These are phyloP conservation scores for Blepharisma undulans DNA, from an alignment of 169 alveolate species.

Conservation along the genomic window DNA sequence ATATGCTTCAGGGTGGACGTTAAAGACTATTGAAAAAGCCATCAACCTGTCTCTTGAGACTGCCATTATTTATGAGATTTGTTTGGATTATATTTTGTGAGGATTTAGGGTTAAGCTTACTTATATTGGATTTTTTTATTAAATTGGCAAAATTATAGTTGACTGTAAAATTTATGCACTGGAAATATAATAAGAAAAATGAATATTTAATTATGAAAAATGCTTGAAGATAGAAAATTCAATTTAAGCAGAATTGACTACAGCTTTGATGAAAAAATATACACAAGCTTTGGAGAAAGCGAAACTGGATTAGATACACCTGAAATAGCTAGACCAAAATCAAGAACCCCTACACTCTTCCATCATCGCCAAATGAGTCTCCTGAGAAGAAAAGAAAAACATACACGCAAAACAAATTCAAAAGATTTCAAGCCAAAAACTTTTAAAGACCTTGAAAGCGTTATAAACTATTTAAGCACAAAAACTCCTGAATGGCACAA, in stretches of 20 bases:
- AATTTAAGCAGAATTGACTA: neutral
- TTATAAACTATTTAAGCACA: neutral
- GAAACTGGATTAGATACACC: neutral
- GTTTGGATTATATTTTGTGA: neutral
- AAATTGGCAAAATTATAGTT: no score
- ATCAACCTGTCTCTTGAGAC: constrained; percentile 12
- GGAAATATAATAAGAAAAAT: neutral
- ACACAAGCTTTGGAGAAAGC: neutral
- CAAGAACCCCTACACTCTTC: neutral
- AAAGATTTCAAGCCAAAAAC: neutral
- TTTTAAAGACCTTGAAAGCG: neutral
- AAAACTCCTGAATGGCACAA: neutral
- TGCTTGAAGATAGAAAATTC: neutral
- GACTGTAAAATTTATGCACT: neutral
- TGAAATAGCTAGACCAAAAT: neutral
- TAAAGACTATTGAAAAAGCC: constrained; percentile 26
- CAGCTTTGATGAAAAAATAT: neutral
- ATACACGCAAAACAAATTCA: neutral
- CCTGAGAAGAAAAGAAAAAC: neutral
- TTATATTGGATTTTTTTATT: no score
- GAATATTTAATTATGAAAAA: neutral
- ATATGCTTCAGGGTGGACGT: constrained; percentile 13
- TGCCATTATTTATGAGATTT: neutral
- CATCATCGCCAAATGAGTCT: neutral
- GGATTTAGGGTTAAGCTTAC: neutral